Base-by-base conservation (phyloP, 2,329 filamentous ascomycete genomes). In the Claviceps sp. region DNA sequence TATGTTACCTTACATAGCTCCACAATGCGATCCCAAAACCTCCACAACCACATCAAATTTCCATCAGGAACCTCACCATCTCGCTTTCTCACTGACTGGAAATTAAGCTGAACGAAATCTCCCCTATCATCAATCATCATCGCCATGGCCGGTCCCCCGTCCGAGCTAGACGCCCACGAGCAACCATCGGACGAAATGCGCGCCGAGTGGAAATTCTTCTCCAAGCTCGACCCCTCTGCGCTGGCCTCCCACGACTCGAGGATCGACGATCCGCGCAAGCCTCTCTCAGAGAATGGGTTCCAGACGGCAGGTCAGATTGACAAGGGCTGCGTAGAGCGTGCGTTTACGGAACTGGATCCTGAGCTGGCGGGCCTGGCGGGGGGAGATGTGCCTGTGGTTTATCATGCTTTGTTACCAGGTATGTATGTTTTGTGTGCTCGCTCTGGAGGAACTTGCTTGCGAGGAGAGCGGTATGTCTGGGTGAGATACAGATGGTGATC, bases 121-220 rank as follows among this genome's bases (percentile, higher is more conserved):
- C 10, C 8, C 30, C 22, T 22, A 11, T 34, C 10, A 10, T 34
- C 30, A 11, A 11, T 34, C 10, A 10, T 34, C 30, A 11, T 22
- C 42, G 19, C 44, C 26, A 47, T 47, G 44, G 44, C 44, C 26
- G 48, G 55, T 43, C 58, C 56, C n/a, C 60, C 63, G 45, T 54
- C 57, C 7, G 71, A 74, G 19, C 71, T 90, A 2, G 85, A 95
- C 67, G 84, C 89, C 30, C 81, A 91, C 64, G 81, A 89, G 65
- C 82, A 83, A 59, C 87, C 89, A 1, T 87, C 89, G 3, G 79
- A 82, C 13, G 67, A 73, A 48, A 73, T 96, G 58, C 81, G 83
- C 55, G 70, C 76, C 46, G 70, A 81, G 51, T 96, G 89, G 78
- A 95, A 95, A 66, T 70, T 70, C 43, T 88, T 84, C 59, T 81